Evolutionary conservation across 1,284 basidiomycete species (phyloP).

Genomic region (Microbotryomycetes sp.): DNA sequence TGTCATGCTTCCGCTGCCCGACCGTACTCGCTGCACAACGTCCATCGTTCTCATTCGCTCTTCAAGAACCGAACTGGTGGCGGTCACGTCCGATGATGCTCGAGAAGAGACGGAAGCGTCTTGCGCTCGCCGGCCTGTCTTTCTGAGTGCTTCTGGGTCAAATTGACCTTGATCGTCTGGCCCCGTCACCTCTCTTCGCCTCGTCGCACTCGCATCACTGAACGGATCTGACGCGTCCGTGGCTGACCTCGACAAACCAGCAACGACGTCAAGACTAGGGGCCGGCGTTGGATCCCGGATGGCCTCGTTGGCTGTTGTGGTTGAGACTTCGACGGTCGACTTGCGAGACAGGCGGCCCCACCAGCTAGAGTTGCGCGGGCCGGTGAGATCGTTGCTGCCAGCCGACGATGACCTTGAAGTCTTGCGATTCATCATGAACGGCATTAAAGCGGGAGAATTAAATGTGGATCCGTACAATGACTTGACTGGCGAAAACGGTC

Average conservation of each 20-base stretch:
- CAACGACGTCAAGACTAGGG: background rate
- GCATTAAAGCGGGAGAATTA: background rate
- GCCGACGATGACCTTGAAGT: background rate
- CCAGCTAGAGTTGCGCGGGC: constrained; percentile 16
- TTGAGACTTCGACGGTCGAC: constrained; percentile 1
- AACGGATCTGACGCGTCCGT: background rate
- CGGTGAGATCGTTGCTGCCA: background rate
- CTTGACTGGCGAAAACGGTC: constrained; percentile 14
- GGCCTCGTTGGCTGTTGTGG: constrained; percentile 14
- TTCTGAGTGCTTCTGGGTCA: background rate
- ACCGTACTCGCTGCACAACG: constrained; percentile 21
- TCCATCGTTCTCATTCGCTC: constrained; percentile 25
- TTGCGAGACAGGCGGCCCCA: constrained; percentile 16
- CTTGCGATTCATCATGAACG: background rate
- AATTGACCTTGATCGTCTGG: constrained; percentile 16
- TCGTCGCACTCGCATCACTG: background rate
- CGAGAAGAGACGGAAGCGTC: constrained; percentile 18
- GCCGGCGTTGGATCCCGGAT: constrained; percentile 22
- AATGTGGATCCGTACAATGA: constrained; percentile 24
- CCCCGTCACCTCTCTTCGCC: background rate
- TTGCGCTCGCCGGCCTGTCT: background rate
- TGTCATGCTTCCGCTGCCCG: constrained; percentile 5
- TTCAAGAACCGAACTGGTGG: constrained; percentile 21
- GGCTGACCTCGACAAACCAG: background rate
- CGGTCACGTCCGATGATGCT: constrained; percentile 13